Evolutionary conservation across 2,329 filamentous ascomycete genomes (phyloP), one percentile per base, ranked within the genome.

Genomic region (Fusarium sp.): DNA sequence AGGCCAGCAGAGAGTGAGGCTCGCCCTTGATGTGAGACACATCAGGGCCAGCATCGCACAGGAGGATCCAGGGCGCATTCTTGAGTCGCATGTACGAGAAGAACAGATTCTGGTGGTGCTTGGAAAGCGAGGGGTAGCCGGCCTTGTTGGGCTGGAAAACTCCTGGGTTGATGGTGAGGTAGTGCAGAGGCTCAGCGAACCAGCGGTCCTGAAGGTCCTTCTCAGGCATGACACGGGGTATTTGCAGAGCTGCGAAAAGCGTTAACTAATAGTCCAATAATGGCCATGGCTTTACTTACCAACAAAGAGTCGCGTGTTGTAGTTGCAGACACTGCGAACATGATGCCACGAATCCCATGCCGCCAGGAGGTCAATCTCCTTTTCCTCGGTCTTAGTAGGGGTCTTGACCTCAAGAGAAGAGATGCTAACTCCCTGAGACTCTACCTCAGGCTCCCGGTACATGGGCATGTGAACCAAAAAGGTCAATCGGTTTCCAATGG

Each of bases 301-400:
- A 83, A 98, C 91, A 79, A 91, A 93, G 41, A 99, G 87, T 81
- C 95, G 91, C 66, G 89, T 85, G 82, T 92, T 93, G 84, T 99
- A 98, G 84, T 92, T 93, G 88, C 95, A 98, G 67, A 95, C 87
- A 63, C 92, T 92, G 63, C 97, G 90, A 78, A 99, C 93, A 24
- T 92, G 88, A 81, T 99, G 93, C 97, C 97, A 99, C 1, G 93
- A 92, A 83, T 98, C 95, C 97, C 97, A 99, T 3, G 92, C 89
- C 63, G 92, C 92, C 82, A 94, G 97, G 1, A 93, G 82, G 78
- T 96, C 93, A 69, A 92, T 85, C 24, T 91, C 88, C 35, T 86
- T 84, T 8, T 78, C 77, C 37, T 82, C 68, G 18, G 74, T 75
- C 14, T 82, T 80, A 2, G 82, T 70, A 6, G 76, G 76, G 18